Conservation (phyloP, 2,329 filamentous ascomycete species). For the Fusarium incarnatum region DNA sequence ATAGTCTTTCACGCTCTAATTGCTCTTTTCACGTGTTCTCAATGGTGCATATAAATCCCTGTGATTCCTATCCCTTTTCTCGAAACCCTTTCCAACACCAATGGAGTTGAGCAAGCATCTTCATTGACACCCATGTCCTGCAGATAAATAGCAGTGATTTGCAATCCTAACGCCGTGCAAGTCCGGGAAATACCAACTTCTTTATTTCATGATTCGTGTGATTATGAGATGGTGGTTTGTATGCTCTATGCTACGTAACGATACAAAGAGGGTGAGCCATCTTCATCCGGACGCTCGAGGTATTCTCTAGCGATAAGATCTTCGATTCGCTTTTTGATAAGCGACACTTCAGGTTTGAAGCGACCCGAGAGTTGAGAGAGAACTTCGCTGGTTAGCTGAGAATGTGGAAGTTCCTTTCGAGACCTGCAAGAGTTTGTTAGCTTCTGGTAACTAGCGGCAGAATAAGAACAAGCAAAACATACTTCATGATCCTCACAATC, state of each 20-base stretch:
- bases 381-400: conserved; percentile 77
- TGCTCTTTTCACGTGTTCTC: background rate
- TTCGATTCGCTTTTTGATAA: conserved; percentile 87
- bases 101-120: conserved; percentile 13
- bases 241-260: conserved; percentile 73
- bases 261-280: conserved; percentile 73
- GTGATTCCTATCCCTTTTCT: background rate
- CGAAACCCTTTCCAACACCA: conserved; percentile 37
- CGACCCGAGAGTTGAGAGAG: conserved; percentile 74
- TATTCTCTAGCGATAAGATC: conserved; percentile 82
- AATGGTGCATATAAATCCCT: background rate
- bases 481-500: conserved; percentile 89
- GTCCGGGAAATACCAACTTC: conserved; percentile 21
- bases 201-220: conserved; percentile 44
- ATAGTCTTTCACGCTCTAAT: background rate
- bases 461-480: conserved; percentile 52
- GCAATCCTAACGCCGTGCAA: conserved; percentile 42
- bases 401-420: conserved; percentile 77
- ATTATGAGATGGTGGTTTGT: conserved; percentile 8
- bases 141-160: conserved; percentile 33
- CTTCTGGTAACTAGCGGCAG: background rate
- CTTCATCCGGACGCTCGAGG: conserved; percentile 76
- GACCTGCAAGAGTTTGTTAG: conserved; percentile 62
- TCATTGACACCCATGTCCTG: conserved; percentile 23
- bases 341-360: conserved; percentile 80